Percentiles rank a stretch among this genome's conserved stretches.
Evolutionary conservation across 1,139 yeast genomes (phyloP).

Genomic region (Candida glucosophila): DNA sequence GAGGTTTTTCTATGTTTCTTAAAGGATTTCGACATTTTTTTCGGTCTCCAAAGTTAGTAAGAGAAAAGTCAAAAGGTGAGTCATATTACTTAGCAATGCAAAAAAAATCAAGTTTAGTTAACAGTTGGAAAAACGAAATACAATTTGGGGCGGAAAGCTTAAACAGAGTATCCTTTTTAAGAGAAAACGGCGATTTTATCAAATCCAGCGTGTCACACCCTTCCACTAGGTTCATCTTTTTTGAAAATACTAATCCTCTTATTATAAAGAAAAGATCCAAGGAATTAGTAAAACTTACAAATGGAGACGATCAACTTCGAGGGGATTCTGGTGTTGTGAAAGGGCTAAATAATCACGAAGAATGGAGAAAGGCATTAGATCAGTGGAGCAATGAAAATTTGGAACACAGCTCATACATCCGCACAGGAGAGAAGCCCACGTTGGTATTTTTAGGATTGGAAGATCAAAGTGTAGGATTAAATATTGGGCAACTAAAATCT

Average conservation of each 20-base stretch:
- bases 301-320: slow-evolving; percentile 21
- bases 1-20: no score
- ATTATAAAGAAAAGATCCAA: slow-evolving; percentile 20
- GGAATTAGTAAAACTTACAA: slow-evolving; percentile 26
- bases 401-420: slow-evolving; percentile 20
- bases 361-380: slow-evolving; percentile 17
- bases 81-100: no score
- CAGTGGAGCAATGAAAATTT: slow-evolving; percentile 27
- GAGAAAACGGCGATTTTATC: slow-evolving; percentile 60
- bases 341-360: slow-evolving; percentile 8
- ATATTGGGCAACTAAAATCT: slow-evolving; percentile 20
- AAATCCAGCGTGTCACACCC: slow-evolving; percentile 41
- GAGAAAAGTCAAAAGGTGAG: no score
- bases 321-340: slow-evolving; percentile 7
- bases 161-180: slow-evolving; percentile 72
- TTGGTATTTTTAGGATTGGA: slow-evolving; percentile 63
- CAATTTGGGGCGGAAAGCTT: slow-evolving; percentile 51
- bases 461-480: slow-evolving; percentile 40
- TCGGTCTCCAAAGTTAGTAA: no score
- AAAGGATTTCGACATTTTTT: no score
- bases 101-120: no score
- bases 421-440: slow-evolving; percentile 32
- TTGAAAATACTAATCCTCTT: slow-evolving; percentile 27
- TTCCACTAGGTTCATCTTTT: slow-evolving; percentile 51
- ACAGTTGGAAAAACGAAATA: slow-evolving; percentile 27